Evolutionary conservation across 2,329 filamentous ascomycete species (phyloP), one percentile per base, ranked within the genome.

Genomic region (Epichloe scottii): DNA sequence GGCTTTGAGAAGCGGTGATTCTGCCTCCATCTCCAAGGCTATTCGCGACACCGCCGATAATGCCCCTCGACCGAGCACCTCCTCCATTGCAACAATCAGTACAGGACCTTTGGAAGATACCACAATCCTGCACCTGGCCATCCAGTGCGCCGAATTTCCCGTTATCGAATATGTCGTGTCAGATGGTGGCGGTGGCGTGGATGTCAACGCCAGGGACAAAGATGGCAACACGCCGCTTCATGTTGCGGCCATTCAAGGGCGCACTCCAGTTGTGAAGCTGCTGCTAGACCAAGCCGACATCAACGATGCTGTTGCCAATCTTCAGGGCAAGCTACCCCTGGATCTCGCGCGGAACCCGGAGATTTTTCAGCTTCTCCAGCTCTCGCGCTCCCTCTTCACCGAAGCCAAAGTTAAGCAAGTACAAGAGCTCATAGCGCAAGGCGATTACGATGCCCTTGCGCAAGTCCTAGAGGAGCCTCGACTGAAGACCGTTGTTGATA

Each of bases 101-200:
- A 60, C 66, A 57, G 67, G 65, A 57, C 61, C 73, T 51, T 65
- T 89, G 30, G 85, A 90, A 53, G 90, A 94, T 51, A 96, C 90
- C 1, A 93, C 88, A 2, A 85, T 97, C 41, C 75, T 98, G 38
- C 91, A 98, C 66, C 75, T 98, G 40, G 90, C 93, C 26, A 89
- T 97, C 43, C 93, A 98, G 68, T 97, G 91, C 68, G 91, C 93
- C 47, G 93, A 97, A 65, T 78, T 85, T 46, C 84, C 88, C 19
- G 89, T 98, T 30, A 86, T 98, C 50, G 90, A 98, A 65, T 96
- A 91, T 62, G 85, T 97, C n/a, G 71, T 98, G 42, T 90, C 89
- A 2, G 78, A 88, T 55, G 81, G 85, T 33, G 76, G 72, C 14
- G 74, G 73, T 41, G 71, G 72, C 49, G 73, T 94, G 50, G 89